Evolutionary conservation across 768 basidiomycete species (phyloP).

Genomic region (Crucibulum laeve): DNA sequence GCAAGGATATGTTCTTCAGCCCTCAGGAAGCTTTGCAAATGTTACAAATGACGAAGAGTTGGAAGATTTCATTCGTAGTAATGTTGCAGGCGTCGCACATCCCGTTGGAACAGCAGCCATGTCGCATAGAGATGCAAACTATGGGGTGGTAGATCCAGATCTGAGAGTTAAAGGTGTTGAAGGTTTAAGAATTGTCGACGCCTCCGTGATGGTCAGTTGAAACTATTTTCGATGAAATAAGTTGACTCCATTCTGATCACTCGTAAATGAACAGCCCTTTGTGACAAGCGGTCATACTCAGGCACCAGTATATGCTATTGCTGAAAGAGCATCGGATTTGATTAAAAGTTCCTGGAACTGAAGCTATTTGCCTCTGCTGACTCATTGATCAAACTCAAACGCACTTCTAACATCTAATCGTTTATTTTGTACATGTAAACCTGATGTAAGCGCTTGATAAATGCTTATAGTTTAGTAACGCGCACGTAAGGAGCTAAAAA

Average conservation of each 20-base stretch:
- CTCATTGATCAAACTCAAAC: too few species aligned
- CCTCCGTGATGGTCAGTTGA: conserved; percentile 27
- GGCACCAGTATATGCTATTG: conserved; percentile 27
- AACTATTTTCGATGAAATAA: background rate
- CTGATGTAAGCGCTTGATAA: too few species aligned
- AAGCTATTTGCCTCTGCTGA: background rate
- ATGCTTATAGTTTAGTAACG: too few species aligned
- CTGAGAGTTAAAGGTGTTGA: conserved; percentile 28
- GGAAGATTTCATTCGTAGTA: conserved; percentile 16
- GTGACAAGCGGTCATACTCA: conserved; percentile 29
- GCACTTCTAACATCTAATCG: too few species aligned
- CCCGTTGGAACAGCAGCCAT: conserved; percentile 29
- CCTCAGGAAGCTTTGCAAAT: conserved; percentile 12
- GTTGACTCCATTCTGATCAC: background rate
- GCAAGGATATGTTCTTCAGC: conserved; percentile 21
- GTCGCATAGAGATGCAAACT: conserved; percentile 18
- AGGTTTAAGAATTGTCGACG: conserved; percentile 38
- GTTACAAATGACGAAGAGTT: conserved; percentile 15
- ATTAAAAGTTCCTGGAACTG: background rate
- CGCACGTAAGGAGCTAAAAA: too few species aligned
- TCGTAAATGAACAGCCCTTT: conserved; percentile 16
- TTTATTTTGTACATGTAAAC: too few species aligned
- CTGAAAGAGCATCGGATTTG: conserved; percentile 27
- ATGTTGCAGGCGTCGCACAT: conserved; percentile 21
- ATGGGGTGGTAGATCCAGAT: conserved; percentile 33